Base-by-base conservation (phyloP, 176 grass and related monocot genomes). In the Coix lacrymajobi region DNA sequence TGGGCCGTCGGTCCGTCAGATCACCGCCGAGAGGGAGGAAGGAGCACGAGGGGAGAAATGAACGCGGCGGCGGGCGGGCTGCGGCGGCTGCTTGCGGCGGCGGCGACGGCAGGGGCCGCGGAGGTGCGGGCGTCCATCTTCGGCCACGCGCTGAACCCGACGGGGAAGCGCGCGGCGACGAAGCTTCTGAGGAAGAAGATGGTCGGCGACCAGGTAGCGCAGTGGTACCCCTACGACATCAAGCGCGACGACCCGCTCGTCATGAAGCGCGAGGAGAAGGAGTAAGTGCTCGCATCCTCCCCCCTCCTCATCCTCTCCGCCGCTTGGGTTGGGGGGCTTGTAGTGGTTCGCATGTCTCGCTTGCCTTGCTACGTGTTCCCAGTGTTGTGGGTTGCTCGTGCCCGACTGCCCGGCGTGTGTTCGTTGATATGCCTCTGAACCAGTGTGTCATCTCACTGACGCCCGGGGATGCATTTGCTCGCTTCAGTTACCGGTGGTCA, bases 181-280 rank as follows among this genome's bases (percentile, higher is more conserved):
- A 94, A 91, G 89, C 85, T 94, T 69, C 76, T 94, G 71, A 81
- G 89, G 60, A 92, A 83, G 86, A 94, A 94, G 81, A 46, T 94
- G 43, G 77, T 91, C 16, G 92, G 92, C 5, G 87, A 87, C 38
- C 69, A 91, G 78, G 54, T 94, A n/a, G 92, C 92, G 24, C 78
- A 87, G 84, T 94, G 92, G 92, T 94, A 94, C 69, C 92, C 92
- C 78, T 62, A 92, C 81, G 92, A 92, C 78, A 83, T 89, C 77
- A 94, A 92, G 84, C 85, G 83, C 32, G 89, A 89, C 62, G 87
- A 91, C 70, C 92, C 89, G 66, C 52, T 76, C 45, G 81, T 94
- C 87, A 72, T 89, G 64, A 73, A 52, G 41, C 89, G 87, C 38
- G 89, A 94, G 77, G 92, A 94, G 89, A 91, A 91, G 74, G 89